A percentile compares a stretch with the other conserved stretches of the same genome.
These are phyloP conservation scores for Oehlia diaphana DNA, from an alignment of 192 early-diverging fungal species.

Conservation along the genomic window DNA sequence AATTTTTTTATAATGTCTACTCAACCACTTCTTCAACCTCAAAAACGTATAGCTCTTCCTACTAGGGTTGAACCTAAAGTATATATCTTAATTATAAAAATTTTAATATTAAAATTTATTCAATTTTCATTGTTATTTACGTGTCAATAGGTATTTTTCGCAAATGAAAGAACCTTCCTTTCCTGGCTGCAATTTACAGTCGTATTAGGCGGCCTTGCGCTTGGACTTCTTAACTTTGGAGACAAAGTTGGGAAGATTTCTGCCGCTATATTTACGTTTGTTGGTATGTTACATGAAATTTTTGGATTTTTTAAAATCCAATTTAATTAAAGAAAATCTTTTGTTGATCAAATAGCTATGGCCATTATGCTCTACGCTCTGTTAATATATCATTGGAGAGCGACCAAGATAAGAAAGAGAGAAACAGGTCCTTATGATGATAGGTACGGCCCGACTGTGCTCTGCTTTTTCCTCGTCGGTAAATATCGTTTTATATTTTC, in stretches of 20 bases:
- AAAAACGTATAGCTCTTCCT: slow-evolving; percentile 75
- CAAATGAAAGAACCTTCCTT: slow-evolving; percentile 91
- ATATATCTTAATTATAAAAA: neutral
- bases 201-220: slow-evolving; percentile 72
- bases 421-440: slow-evolving; percentile 77
- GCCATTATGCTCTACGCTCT: slow-evolving; percentile 79
- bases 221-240: slow-evolving; percentile 83
- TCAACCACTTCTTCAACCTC: slow-evolving; percentile 39
- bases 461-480: slow-evolving; percentile 65
- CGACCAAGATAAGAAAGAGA: slow-evolving; percentile 63
- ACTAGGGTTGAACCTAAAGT: slow-evolving; percentile 84
- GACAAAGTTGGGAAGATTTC: slow-evolving; percentile 63
- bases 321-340: neutral
- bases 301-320: neutral
- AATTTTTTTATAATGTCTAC: neutral
- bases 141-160: slow-evolving; percentile 68
- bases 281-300: slow-evolving; percentile 30
- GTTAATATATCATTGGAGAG: slow-evolving; percentile 73
- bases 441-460: slow-evolving; percentile 67
- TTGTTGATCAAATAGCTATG: slow-evolving; percentile 47
- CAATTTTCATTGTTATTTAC: neutral
- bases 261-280: slow-evolving; percentile 53
- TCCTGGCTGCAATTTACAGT: slow-evolving; percentile 87
- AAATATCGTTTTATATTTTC: neutral
- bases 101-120: neutral